Conservation (phyloP, 495 filamentous ascomycete genomes). For the Talaromyces ruber region DNA sequence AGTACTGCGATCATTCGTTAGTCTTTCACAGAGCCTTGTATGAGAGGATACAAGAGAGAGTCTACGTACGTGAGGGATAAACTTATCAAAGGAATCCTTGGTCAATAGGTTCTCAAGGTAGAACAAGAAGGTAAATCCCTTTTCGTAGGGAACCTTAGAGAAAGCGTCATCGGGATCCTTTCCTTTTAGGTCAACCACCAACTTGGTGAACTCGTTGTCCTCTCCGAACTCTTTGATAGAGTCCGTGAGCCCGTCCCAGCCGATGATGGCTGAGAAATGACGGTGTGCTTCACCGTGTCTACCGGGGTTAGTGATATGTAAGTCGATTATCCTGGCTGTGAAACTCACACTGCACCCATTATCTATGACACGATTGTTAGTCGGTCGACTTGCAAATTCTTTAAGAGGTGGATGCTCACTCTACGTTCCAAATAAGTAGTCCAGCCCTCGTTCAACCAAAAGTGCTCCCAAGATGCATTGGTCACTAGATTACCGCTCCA, state of each 20-base stretch:
- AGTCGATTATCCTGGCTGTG: no score
- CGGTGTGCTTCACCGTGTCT: constrained; percentile 73
- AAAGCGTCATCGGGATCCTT: constrained; percentile 95
- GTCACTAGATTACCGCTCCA: constrained; percentile 94
- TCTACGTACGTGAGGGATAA: constrained; percentile 68
- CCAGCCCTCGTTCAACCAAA: constrained; percentile 97
- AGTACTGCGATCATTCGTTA: constrained; percentile 48
- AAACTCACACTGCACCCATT: constrained; percentile 21
- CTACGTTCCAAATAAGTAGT: constrained; percentile 87
- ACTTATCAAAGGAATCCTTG: constrained; percentile 80
- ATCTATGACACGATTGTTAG: constrained; percentile 13
- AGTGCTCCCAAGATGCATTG: constrained; percentile 91
- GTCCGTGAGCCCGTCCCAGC: constrained; percentile 55
- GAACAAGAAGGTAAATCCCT: constrained; percentile 73
- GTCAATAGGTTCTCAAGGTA: constrained; percentile 78
- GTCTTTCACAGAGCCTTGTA: neutral
- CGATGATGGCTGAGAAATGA: constrained; percentile 86
- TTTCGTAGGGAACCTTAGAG: constrained; percentile 68
- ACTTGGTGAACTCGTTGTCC: constrained; percentile 86
- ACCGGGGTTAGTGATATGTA: neutral
- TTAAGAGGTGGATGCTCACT: constrained; percentile 21
- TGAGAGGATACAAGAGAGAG: neutral
- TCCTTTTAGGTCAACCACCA: constrained; percentile 77
- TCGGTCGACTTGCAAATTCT: neutral
- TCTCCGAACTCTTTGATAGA: constrained; percentile 66